These are phyloP conservation scores for Piloderma croceum DNA, from an alignment of 768 basidiomycete species.

Conservation along the genomic window DNA sequence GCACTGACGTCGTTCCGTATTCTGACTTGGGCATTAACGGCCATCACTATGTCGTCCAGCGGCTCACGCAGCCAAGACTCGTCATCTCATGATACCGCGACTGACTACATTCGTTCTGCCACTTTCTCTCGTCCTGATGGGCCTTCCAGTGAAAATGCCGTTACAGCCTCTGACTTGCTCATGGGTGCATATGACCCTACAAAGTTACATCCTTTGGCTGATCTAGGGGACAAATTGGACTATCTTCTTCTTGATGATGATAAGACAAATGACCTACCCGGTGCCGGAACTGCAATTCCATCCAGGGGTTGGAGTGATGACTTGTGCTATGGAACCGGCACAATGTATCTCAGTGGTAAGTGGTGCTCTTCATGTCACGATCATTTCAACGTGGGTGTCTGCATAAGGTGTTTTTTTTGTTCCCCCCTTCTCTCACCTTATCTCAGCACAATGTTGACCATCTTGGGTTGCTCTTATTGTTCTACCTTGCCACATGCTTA, in stretches of 20 bases:
- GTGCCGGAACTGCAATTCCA: slow-evolving; percentile 85
- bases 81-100: slow-evolving; percentile 43
- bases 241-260: slow-evolving; percentile 95
- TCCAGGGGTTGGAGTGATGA: slow-evolving; percentile 99
- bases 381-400: too few species aligned
- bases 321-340: slow-evolving; percentile 97
- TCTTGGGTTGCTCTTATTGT: slow-evolving; percentile 75
- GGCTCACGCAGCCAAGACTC: slow-evolving; percentile 22
- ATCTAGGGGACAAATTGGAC: slow-evolving; percentile 88
- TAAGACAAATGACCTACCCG: slow-evolving; percentile 87
- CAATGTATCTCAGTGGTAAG: slow-evolving; percentile 96
- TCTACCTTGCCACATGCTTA: slow-evolving; percentile 71
- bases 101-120: slow-evolving; percentile 42
- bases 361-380: slow-evolving; percentile 61
- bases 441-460: slow-evolving; percentile 50
- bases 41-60: slow-evolving; percentile 29
- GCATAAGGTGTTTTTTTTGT: slow-evolving; percentile 38
- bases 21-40: too few species aligned
- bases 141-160: slow-evolving; percentile 42
- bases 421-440: slow-evolving; percentile 56
- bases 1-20: too few species aligned
- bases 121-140: slow-evolving; percentile 40
- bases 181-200: slow-evolving; percentile 86
- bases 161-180: slow-evolving; percentile 85
- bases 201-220: slow-evolving; percentile 89